phyloP scores from a whole-genome alignment of 176 grass and related monocot species.

The Metroxylon sagu region DNA sequence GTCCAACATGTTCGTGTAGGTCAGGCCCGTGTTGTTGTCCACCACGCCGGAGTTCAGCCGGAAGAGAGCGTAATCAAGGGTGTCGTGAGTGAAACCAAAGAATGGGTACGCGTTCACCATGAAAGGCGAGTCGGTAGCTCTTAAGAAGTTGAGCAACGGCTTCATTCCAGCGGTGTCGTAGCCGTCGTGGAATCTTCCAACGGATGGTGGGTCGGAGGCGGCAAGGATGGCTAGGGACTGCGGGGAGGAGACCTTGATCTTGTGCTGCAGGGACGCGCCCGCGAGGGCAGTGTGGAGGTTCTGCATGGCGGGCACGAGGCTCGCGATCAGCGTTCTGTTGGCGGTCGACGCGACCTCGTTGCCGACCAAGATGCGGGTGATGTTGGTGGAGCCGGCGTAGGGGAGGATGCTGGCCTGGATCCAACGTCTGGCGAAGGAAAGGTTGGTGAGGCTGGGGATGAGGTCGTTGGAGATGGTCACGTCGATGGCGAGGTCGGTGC shows the following conservation, averaged over 20 bases:
- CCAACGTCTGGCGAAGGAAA: slow-evolving; percentile 32
- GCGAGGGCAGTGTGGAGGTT: slow-evolving; percentile 59
- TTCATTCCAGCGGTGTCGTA: slow-evolving; percentile 32
- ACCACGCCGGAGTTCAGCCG: slow-evolving; percentile 32
- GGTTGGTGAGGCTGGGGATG: slow-evolving; percentile 33
- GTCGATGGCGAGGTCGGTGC: slow-evolving; percentile 49
- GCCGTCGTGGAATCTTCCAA: slow-evolving; percentile 41
- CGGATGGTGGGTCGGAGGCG: slow-evolving; percentile 37
- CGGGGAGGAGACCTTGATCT: slow-evolving; percentile 47
- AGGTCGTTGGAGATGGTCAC: slow-evolving; percentile 43
- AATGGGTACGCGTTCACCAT: slow-evolving; percentile 92
- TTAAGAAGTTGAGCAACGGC: slow-evolving; percentile 61
- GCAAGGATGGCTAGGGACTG: slow-evolving; percentile 65
- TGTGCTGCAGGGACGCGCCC: slow-evolving; percentile 16
- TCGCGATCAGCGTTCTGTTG: slow-evolving; percentile 37
- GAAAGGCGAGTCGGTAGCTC: slow-evolving; percentile 52
- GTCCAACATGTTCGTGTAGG: slow-evolving; percentile 77
- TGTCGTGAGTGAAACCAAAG: slow-evolving; percentile 41
- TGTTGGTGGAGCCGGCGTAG: slow-evolving; percentile 28
- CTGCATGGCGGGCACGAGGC: slow-evolving; percentile 59
- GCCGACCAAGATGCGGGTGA: slow-evolving; percentile 57
- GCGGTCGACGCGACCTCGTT: slow-evolving; percentile 51
- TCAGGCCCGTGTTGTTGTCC: slow-evolving; percentile 37
- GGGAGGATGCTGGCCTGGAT: slow-evolving; percentile 40
- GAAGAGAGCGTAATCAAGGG: slow-evolving; percentile 67